Conservation (phyloP, 2,329 filamentous ascomycete species). For the Lecanicillium sp. region DNA sequence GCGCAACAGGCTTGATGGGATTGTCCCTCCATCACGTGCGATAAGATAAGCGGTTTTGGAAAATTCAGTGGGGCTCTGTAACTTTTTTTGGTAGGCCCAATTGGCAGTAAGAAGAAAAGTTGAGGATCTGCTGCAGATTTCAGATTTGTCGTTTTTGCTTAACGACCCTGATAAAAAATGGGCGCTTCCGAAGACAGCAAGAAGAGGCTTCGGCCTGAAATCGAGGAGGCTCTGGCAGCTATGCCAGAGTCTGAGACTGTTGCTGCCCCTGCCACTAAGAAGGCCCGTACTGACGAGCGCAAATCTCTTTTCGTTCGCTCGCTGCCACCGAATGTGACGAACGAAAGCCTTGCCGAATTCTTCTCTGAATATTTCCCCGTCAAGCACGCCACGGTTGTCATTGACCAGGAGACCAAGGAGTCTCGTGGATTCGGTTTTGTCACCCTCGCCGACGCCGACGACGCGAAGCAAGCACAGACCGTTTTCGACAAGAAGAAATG, state of each 20-base stretch:
- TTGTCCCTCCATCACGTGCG: slow-evolving; percentile 28
- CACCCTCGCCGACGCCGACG: slow-evolving; percentile 89
- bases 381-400: slow-evolving; percentile 91
- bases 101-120: neutral
- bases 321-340: slow-evolving; percentile 71
- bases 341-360: slow-evolving; percentile 74
- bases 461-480: slow-evolving; percentile 73
- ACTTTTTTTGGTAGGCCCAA: slow-evolving; percentile 20
- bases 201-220: slow-evolving; percentile 30
- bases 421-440: slow-evolving; percentile 96
- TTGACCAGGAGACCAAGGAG: slow-evolving; percentile 76
- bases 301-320: slow-evolving; percentile 87
- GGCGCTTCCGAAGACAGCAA: slow-evolving; percentile 25
- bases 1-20: slow-evolving; percentile 5
- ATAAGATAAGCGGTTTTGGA: slow-evolving; percentile 22
- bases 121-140: neutral
- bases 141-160: slow-evolving; percentile 2
- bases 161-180: slow-evolving; percentile 20
- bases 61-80: neutral
- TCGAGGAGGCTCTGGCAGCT: slow-evolving; percentile 27
- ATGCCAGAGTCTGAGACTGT: slow-evolving; percentile 28
- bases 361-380: slow-evolving; percentile 94
- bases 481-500: slow-evolving; percentile 75
- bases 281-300: slow-evolving; percentile 52
- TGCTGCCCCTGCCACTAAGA: slow-evolving; percentile 40